Base-by-base conservation (phyloP, 2,329 filamentous ascomycete genomes). In the Nothophaeocryptopus gaeumannii region DNA sequence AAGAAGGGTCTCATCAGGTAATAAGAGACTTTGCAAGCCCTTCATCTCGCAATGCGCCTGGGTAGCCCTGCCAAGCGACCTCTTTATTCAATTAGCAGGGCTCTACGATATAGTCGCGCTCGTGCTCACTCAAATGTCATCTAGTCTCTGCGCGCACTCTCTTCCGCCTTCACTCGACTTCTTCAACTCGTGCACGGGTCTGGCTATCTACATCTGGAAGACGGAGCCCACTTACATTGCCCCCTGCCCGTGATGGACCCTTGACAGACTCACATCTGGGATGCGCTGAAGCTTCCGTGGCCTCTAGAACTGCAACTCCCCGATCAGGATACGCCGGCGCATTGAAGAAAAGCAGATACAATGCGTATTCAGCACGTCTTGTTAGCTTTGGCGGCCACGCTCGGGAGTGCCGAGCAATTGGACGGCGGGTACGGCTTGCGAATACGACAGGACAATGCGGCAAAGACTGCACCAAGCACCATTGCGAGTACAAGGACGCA, bases 391-490 rank as follows among this genome's bases (percentile, higher is more conserved):
- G 30, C 49, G 9, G 47, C 35, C 35, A 42, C 45, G 31, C 46
- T 53, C 5, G 45, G 40, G 31, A 45, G 45, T 37, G 50, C 50
- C 8, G 45, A 48, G 31, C 45, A 45, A 16, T 37, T 53, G 5
- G 45, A 33, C 13, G 16, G 16, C 5, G 41, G 36, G 14, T 38
- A 38, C 36, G 31, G 14, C 11, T 36, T 53, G 41, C 50, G 33
- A 36, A 42, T 20, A 26, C 45, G 50, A 29, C 50, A 49, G 34
- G 45, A 42, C 11, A 29, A 35, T 8, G 38, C 39, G 8, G 45
- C 45, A 10, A 45, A 45, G 15, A 38, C 50, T n/a, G 49, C 41
- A 15, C 11, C 35, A 12, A 45, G 13, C 33, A 41, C 39, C 7
- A 31, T 31, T 14, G 26, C 31, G n/a, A n/a, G 45, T 4, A 49